Evolutionary conservation across 2,329 filamentous ascomycete genomes (phyloP), one percentile per base, ranked within the genome.

Genomic region (Nakataea oryzae): DNA sequence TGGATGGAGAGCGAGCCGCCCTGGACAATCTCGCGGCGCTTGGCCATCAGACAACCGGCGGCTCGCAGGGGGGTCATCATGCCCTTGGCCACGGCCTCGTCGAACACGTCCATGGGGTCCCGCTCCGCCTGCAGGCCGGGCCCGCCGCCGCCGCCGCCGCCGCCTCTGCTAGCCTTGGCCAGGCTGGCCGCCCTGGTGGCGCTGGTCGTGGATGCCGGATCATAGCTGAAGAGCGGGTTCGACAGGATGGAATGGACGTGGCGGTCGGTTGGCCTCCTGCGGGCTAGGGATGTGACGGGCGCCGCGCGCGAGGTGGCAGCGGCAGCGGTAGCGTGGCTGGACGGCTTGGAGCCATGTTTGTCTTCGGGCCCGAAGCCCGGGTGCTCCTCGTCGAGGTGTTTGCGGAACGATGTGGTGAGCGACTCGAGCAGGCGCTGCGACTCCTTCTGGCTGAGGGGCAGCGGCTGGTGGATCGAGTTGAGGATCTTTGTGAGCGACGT

Each of bases 191-290:
- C 58, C 65, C 63, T 67, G 64, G 61, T 57, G 24, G 47, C 41
- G 27, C 1, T 21, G 29, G 59, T 50, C n/a, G 59, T 17, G 1
- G 47, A 3, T 65, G 29, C 27, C 9, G 71, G 73, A 61, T 70
- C 64, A 57, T 74, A 70, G 61, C 72, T 72, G 71, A 86, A 85
- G 24, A 86, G 73, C 0, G 83, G 83, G 63, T 85, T 85, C 59
- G 78, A 76, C 17, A 86, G 78, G 62, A 86, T 82, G 41, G 81
- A 76, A 63, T 77, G 78, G n/a, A 86, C 70, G 70, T 86, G 83
- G 21, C 74, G 76, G 64, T 78, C 81, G 65, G 73, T 79, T 6
- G 77, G 75, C 7, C 71, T 2, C 17, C 3, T 29, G 14, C 50
- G 59, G 29, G 12, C 30, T 8, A 68, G 29, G 64, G 21, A 14